Conservation (phyloP, 2,329 filamentous ascomycete genomes). For the Chalara sp. region DNA sequence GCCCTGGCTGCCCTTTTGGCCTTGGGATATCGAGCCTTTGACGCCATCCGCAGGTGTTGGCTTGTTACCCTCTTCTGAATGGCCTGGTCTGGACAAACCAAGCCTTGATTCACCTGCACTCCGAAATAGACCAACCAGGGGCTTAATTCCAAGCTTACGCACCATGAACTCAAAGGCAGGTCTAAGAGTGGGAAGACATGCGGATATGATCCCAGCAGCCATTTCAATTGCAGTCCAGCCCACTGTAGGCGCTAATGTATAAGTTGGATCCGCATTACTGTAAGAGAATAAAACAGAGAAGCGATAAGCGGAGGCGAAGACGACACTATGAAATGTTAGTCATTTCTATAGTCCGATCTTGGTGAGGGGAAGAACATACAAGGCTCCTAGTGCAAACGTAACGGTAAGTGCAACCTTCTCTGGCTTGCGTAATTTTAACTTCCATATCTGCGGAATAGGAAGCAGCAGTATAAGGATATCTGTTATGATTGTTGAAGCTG, state of each 20-base stretch:
- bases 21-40: background rate
- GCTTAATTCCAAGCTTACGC: constrained; percentile 1
- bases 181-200: constrained; percentile 45
- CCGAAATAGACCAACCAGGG: background rate
- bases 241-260: constrained; percentile 38
- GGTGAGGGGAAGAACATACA: constrained; percentile 26
- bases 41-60: background rate
- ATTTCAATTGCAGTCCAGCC: constrained; percentile 44
- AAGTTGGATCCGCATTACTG: constrained; percentile 32
- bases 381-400: constrained; percentile 39
- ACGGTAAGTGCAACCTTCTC: constrained; percentile 39
- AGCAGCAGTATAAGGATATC: constrained; percentile 39
- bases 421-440: constrained; percentile 31
- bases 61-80: background rate
- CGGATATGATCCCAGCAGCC: constrained; percentile 43
- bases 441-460: constrained; percentile 40
- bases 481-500: constrained; percentile 38
- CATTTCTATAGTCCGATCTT: background rate
- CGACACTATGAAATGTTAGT: constrained; percentile 28
- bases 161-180: constrained; percentile 21
- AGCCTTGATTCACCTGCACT: background rate
- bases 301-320: constrained; percentile 42
- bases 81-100: background rate
- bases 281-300: constrained; percentile 41
- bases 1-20: constrained; percentile 1